Percentiles rank a stretch among this genome's conserved stretches.
phyloP scores from a whole-genome alignment of 2,329 filamentous ascomycete species.

The Penicillium brevicompactum region DNA sequence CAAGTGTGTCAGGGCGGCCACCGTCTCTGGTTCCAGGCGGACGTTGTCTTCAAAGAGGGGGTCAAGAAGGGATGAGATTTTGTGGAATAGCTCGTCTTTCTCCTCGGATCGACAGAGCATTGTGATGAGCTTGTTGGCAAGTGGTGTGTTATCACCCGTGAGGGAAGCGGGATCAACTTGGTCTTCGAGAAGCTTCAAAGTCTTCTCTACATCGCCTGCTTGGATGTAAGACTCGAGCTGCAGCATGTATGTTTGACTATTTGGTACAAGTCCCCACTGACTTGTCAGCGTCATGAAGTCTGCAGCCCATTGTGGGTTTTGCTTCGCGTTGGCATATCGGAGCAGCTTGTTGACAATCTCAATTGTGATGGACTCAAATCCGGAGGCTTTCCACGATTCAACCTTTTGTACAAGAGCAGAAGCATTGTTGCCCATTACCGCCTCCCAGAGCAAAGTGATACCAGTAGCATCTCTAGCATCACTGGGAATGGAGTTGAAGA shows the following conservation, averaged over 20 bases:
- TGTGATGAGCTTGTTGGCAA: slow-evolving; percentile 72
- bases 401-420: slow-evolving; percentile 76
- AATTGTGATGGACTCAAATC: slow-evolving; percentile 60
- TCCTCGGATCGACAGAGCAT: slow-evolving; percentile 61
- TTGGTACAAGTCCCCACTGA: slow-evolving; percentile 65
- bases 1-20: slow-evolving; percentile 70
- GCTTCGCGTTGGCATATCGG: slow-evolving; percentile 67
- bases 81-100: slow-evolving; percentile 65
- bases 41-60: slow-evolving; percentile 71
- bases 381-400: slow-evolving; percentile 59
- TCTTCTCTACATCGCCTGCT: slow-evolving; percentile 69
- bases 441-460: slow-evolving; percentile 73
- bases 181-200: slow-evolving; percentile 56
- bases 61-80: slow-evolving; percentile 72
- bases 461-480: slow-evolving; percentile 64
- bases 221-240: slow-evolving; percentile 76
- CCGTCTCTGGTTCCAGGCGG: slow-evolving; percentile 71
- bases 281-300: slow-evolving; percentile 69
- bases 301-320: slow-evolving; percentile 72
- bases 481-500: slow-evolving; percentile 56
- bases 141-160: slow-evolving; percentile 61
- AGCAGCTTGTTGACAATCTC: slow-evolving; percentile 77
- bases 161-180: slow-evolving; percentile 54
- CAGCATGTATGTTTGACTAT: slow-evolving; percentile 71
- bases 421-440: slow-evolving; percentile 69